phyloP scores from a whole-genome alignment of 2,329 filamentous ascomycete species.

The Mariannaea elegans region DNA sequence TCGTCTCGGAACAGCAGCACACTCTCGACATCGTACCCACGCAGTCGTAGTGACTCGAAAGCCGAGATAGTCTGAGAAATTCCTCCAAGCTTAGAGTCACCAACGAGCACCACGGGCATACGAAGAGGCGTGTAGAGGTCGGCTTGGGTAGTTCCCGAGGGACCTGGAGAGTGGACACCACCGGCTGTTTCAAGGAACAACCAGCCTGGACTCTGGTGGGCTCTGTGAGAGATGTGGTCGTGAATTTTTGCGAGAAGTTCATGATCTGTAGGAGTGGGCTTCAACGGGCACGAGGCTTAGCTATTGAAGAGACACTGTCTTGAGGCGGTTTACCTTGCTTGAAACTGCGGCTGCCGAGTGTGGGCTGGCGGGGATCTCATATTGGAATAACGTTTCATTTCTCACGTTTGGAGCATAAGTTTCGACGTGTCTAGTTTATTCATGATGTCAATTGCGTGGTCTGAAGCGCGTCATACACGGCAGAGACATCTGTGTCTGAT shows the following conservation, averaged over 20 bases:
- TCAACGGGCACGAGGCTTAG: constrained; percentile 19
- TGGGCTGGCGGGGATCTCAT: constrained; percentile 78
- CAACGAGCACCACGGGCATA: constrained; percentile 77
- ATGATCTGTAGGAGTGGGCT: constrained; percentile 61
- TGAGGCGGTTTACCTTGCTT: constrained; percentile 48
- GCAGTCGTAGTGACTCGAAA: constrained; percentile 78
- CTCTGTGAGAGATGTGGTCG: constrained; percentile 43
- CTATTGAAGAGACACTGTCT: neutral
- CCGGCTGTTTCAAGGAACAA: constrained; percentile 83
- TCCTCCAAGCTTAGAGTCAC: constrained; percentile 79
- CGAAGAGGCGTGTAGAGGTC: constrained; percentile 80
- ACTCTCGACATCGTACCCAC: constrained; percentile 79
- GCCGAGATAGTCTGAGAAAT: constrained; percentile 84
- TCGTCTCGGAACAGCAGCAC: constrained; percentile 75
- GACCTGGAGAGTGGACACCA: constrained; percentile 81
- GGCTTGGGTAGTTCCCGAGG: constrained; percentile 79
- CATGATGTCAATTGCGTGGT: neutral
- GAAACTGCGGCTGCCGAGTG: constrained; percentile 71
- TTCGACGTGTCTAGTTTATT: constrained; percentile 65
- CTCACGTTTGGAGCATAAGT: constrained; percentile 61
- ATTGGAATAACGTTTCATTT: constrained; percentile 72
- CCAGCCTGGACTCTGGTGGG: constrained; percentile 62
- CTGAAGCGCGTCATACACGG: neutral
- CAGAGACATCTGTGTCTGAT: constrained; percentile 18
- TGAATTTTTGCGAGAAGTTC: constrained; percentile 60